Evolutionary conservation across 805 yeast species (phyloP).

Genomic region (Hanseniaspora mollemarum): DNA sequence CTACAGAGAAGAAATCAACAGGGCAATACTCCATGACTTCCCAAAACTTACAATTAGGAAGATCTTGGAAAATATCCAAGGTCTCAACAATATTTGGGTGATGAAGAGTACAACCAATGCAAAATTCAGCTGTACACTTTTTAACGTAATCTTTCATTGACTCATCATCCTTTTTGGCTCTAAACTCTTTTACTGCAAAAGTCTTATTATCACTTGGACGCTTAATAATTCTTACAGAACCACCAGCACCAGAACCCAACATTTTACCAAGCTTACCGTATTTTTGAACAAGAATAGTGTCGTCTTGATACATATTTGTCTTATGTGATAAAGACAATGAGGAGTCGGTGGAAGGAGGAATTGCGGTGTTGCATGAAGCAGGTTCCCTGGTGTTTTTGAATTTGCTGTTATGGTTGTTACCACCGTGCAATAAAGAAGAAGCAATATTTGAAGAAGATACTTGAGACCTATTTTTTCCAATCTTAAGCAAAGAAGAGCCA

Average conservation of each 20-base stretch:
- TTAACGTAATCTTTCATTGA: slow-evolving; percentile 66
- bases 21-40: slow-evolving; percentile 85
- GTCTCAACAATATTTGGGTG: slow-evolving; percentile 76
- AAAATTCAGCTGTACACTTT: slow-evolving; percentile 79
- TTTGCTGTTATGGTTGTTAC: slow-evolving; percentile 15
- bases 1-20: slow-evolving; percentile 72
- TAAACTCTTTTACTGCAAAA: slow-evolving; percentile 75
- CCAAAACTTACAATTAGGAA: slow-evolving; percentile 57
- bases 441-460: not conserved
- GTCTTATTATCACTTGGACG: slow-evolving; percentile 59
- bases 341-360: slow-evolving; percentile 31
- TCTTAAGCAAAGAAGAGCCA: slow-evolving; percentile 9
- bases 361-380: slow-evolving; percentile 25
- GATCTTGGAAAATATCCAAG: slow-evolving; percentile 47
- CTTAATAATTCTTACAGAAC: slow-evolving; percentile 61
- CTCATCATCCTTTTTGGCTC: slow-evolving; percentile 61
- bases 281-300: slow-evolving; percentile 43
- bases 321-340: slow-evolving; percentile 28
- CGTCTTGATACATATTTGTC: slow-evolving; percentile 37
- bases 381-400: slow-evolving; percentile 19
- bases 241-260: slow-evolving; percentile 81
- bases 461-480: slow-evolving; percentile 13
- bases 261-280: slow-evolving; percentile 67
- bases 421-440: not conserved
- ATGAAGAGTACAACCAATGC: slow-evolving; percentile 71